Conservation (phyloP, 768 basidiomycete genomes). For the Kwoniella sp. region DNA sequence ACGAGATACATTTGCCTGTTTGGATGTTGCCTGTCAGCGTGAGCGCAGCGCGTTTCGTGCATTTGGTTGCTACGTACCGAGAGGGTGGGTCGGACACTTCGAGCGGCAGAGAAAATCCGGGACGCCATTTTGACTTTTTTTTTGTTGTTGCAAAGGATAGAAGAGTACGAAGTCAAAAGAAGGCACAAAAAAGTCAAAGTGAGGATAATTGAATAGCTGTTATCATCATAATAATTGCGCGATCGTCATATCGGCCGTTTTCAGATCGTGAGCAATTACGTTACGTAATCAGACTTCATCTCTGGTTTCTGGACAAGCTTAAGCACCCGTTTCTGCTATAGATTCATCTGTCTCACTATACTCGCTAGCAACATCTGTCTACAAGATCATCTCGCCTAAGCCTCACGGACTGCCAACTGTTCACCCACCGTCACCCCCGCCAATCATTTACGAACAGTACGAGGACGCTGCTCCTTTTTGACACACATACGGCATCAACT, state of each 20-base stretch:
- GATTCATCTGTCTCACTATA: no score
- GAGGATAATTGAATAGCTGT: no score
- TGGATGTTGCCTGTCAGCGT: background rate
- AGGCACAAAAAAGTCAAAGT: background rate
- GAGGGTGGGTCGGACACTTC: conserved; percentile 14
- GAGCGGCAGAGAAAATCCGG: conserved; percentile 20
- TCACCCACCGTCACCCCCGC: no score
- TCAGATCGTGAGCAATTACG: background rate
- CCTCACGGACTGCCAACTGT: no score
- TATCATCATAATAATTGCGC: background rate
- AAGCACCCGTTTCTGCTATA: no score
- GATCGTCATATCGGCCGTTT: background rate
- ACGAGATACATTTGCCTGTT: conserved; percentile 19
- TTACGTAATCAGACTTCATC: no score
- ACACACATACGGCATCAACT: conserved; percentile 30
- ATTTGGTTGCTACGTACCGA: conserved; percentile 2
- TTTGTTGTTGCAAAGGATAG: background rate
- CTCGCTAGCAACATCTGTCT: no score
- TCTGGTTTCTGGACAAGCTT: no score
- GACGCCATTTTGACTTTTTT: conserved; percentile 17
- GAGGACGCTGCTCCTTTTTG: conserved; percentile 1
- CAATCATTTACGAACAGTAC: background rate
- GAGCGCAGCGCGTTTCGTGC: background rate
- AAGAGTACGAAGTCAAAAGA: background rate
- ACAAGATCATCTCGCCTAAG: no score